phyloP scores from a whole-genome alignment of 31 red algal species.

The Porphyra umbilicalis region DNA sequence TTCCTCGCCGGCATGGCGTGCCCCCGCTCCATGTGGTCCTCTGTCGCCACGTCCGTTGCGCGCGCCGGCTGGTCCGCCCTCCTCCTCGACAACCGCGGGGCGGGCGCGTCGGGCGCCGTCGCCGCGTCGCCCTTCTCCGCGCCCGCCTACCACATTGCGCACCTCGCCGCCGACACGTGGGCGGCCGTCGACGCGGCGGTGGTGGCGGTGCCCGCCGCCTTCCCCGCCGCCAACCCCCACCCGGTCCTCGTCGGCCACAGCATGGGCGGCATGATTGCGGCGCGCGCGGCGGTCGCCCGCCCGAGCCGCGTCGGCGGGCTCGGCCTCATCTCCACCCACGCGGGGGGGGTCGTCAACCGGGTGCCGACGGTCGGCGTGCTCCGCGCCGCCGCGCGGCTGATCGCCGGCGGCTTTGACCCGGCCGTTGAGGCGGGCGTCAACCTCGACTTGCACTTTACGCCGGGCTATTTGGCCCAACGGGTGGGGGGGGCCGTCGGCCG shows the following conservation, averaged over 20 bases:
- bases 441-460: slow-evolving; percentile 52
- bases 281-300: slow-evolving; percentile 19
- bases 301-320: slow-evolving; percentile 30
- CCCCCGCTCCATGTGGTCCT: slow-evolving; percentile 49
- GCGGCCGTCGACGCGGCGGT: slow-evolving; percentile 40
- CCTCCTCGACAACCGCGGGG: slow-evolving; percentile 58
- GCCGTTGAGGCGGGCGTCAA: slow-evolving; percentile 52
- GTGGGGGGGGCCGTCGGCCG: slow-evolving; percentile 8
- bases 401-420: slow-evolving; percentile 47
- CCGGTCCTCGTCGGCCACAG: slow-evolving; percentile 48
- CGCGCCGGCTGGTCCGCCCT: slow-evolving; percentile 40
- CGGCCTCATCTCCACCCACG: slow-evolving; percentile 54
- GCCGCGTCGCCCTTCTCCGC: slow-evolving; percentile 6
- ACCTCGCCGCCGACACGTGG: slow-evolving; percentile 61
- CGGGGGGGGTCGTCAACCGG: slow-evolving; percentile 52
- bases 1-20: slow-evolving; percentile 51
- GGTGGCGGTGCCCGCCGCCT: slow-evolving; percentile 9
- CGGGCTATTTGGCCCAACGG: slow-evolving; percentile 39
- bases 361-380: slow-evolving; percentile 32
- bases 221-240: slow-evolving; percentile 2
- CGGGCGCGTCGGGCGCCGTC: slow-evolving; percentile 28
- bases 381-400: slow-evolving; percentile 13
- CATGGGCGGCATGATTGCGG: slow-evolving; percentile 72
- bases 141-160: slow-evolving; percentile 25
- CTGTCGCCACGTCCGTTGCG: slow-evolving; percentile 25